Evolutionary conservation across 2,329 filamentous ascomycete genomes (phyloP).

Genomic region (Alternaria rosae): DNA sequence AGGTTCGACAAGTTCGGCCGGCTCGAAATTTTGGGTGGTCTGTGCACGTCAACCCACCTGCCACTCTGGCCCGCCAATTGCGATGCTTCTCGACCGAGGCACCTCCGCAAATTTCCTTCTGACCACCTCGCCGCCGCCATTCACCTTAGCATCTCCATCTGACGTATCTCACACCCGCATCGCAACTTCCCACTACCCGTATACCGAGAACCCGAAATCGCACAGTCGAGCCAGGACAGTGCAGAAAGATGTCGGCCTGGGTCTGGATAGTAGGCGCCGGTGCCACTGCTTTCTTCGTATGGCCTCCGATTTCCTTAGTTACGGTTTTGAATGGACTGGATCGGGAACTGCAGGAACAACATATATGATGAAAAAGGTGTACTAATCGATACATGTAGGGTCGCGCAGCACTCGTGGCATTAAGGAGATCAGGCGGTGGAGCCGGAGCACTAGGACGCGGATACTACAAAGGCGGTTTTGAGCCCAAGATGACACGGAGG

Average conservation of each 20-base stretch:
- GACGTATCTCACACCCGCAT: slow-evolving; percentile 1
- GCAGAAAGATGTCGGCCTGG: slow-evolving; percentile 61
- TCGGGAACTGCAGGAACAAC: not conserved
- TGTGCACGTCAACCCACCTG: slow-evolving; percentile 1
- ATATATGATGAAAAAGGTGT: not conserved
- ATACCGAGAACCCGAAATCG: not conserved
- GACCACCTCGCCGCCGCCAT: slow-evolving; percentile 9
- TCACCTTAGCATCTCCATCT: not conserved
- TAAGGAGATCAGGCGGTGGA: slow-evolving; percentile 77
- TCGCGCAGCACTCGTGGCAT: slow-evolving; percentile 88
- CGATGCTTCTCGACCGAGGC: slow-evolving; percentile 25
- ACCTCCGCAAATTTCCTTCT: slow-evolving; percentile 28
- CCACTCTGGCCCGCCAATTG: slow-evolving; percentile 18
- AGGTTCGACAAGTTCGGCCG: slow-evolving; percentile 4
- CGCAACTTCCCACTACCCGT: slow-evolving; percentile 1
- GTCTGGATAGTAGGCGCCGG: slow-evolving; percentile 68
- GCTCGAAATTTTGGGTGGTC: slow-evolving; percentile 24
- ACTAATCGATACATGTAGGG: slow-evolving; percentile 64
- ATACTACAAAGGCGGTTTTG: slow-evolving; percentile 99
- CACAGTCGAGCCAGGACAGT: not conserved
- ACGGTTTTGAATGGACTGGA: rapidly evolving
- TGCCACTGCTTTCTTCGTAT: slow-evolving; percentile 70
- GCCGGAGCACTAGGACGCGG: slow-evolving; percentile 81
- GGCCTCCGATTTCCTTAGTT: slow-evolving; percentile 19
- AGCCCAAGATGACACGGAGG: slow-evolving; percentile 88